A percentile compares a stretch with the other conserved stretches of the same genome.
Conservation (phyloP, 306 rosid species). For the Comarum palustre region DNA sequence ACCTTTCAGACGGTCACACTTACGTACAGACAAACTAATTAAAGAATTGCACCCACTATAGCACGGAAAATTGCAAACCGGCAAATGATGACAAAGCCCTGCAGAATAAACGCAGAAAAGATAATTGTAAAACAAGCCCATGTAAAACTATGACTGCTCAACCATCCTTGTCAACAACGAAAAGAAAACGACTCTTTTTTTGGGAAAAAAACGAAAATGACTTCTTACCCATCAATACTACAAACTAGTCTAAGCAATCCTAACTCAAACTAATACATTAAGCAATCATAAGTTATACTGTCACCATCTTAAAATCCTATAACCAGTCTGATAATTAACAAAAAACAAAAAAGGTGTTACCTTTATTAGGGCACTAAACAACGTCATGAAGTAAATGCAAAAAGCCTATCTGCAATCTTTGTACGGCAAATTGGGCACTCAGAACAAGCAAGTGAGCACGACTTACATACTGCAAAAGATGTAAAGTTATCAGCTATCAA, state of each 20-base stretch:
- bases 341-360: conserved; percentile 26
- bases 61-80: conserved; percentile 37
- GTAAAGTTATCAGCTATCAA: background rate
- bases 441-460: conserved; percentile 95
- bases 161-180: background rate
- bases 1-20: conserved; percentile 51
- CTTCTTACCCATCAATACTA: background rate
- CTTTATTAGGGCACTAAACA: conserved; percentile 30
- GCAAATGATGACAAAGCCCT: conserved; percentile 44
- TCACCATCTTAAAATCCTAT: background rate
- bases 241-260: background rate
- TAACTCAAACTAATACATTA: background rate
- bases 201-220: background rate
- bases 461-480: conserved; percentile 67
- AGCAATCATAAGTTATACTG: background rate
- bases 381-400: conserved; percentile 78
- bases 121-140: background rate
- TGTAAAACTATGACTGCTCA: background rate
- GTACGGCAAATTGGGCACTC: conserved; percentile 98
- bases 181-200: background rate
- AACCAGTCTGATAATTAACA: background rate
- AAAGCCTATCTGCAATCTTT: conserved; percentile 91
- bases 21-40: conserved; percentile 73
- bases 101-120: conserved; percentile 27
- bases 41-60: conserved; percentile 69